Conservation (phyloP, 352 stramenopile species). For the Phytophthora quininea region DNA sequence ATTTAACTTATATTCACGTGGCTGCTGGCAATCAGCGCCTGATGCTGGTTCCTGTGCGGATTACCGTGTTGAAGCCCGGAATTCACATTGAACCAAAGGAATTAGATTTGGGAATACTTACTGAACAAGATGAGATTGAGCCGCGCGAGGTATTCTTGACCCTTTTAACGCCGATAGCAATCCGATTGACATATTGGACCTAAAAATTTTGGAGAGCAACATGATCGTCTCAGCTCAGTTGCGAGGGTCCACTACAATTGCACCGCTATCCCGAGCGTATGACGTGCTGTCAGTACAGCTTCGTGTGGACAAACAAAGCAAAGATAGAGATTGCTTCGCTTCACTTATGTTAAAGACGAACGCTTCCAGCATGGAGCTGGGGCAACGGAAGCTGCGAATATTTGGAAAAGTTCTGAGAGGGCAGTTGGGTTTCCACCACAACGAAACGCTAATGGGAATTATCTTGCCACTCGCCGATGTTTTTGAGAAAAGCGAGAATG, state of each 20-base stretch:
- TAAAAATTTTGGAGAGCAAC: constrained; percentile 38
- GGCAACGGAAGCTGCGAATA: constrained; percentile 33
- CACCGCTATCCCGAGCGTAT: constrained; percentile 38
- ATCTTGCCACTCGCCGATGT: constrained; percentile 29
- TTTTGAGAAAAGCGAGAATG: constrained; percentile 17
- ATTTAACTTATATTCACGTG: constrained; percentile 50
- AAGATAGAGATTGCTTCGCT: constrained; percentile 22
- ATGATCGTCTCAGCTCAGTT: constrained; percentile 41
- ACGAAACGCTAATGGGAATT: constrained; percentile 43
- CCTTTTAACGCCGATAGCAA: constrained; percentile 47
- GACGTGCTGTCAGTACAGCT: constrained; percentile 41
- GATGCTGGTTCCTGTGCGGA: constrained; percentile 42
- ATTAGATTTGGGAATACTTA: constrained; percentile 45
- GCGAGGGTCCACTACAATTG: constrained; percentile 37
- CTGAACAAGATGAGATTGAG: constrained; percentile 28
- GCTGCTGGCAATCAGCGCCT: constrained; percentile 13
- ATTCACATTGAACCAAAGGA: constrained; percentile 45
- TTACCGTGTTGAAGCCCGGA: constrained; percentile 44
- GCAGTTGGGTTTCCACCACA: constrained; percentile 31
- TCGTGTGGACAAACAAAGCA: constrained; percentile 20
- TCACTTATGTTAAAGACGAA: constrained; percentile 51
- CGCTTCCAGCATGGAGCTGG: constrained; percentile 26
- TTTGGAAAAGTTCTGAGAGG: constrained; percentile 35
- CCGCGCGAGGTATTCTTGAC: constrained; percentile 36
- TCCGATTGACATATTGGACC: constrained; percentile 42